Evolutionary conservation across 441 rosid genomes (phyloP).

Genomic region (Syzygium syzygioides): DNA sequence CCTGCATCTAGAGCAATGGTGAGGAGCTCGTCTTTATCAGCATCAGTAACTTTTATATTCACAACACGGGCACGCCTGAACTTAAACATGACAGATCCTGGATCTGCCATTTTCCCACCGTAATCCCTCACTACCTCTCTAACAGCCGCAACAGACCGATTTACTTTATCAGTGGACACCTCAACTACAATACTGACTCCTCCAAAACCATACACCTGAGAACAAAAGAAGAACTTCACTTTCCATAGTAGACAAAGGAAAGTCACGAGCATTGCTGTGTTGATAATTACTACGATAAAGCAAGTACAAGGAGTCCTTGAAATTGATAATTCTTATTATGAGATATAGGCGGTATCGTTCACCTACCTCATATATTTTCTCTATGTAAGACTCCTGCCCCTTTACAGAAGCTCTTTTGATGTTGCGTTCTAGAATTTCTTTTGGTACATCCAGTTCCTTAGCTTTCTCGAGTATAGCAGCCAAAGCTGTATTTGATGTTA

Average conservation of each 20-base stretch:
- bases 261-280: not conserved
- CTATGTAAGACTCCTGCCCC: constrained; percentile 84
- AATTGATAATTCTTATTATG: not conserved
- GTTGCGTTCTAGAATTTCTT: constrained; percentile 89
- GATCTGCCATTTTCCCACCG: constrained; percentile 94
- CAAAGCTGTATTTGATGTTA: constrained; percentile 57
- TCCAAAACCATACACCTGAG: constrained; percentile 88
- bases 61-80: constrained; percentile 73
- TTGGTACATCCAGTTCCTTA: constrained; percentile 86
- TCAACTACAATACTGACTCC: constrained; percentile 92
- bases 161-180: constrained; percentile 87
- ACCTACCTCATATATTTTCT: constrained; percentile 79
- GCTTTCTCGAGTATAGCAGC: constrained; percentile 82
- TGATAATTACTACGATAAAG: not conserved
- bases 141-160: constrained; percentile 75
- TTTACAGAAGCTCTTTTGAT: constrained; percentile 82
- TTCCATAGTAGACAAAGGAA: not conserved
- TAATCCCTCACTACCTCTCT: constrained; percentile 76
- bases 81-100: constrained; percentile 90
- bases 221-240: not conserved
- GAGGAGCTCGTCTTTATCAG: constrained; percentile 79
- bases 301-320: not conserved
- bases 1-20: constrained; percentile 77
- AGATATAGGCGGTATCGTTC: not conserved
- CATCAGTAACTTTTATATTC: constrained; percentile 65